Conservation (phyloP, 2,329 filamentous ascomycete genomes). For the Polychaeton citri region DNA sequence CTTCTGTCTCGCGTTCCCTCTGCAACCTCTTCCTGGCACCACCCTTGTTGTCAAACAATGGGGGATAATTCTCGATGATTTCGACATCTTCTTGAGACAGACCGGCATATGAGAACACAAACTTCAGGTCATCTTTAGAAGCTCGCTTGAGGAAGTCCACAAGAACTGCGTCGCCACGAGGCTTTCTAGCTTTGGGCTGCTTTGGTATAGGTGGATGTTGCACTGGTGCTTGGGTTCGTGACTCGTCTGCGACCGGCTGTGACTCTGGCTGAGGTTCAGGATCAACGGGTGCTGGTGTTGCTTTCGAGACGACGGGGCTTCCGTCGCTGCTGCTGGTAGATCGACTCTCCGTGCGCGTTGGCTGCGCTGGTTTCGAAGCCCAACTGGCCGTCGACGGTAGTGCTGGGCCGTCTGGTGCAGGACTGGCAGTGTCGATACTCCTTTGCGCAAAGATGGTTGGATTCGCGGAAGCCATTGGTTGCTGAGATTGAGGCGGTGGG, state of each 20-base stretch:
- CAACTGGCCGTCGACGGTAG: slow-evolving; percentile 87
- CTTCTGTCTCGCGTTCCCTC: slow-evolving; percentile 45
- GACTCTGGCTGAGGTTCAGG: slow-evolving; percentile 16
- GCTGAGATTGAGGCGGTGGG: slow-evolving; percentile 37
- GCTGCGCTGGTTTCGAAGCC: slow-evolving; percentile 57
- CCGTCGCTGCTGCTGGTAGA: slow-evolving; percentile 69
- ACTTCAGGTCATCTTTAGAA: slow-evolving; percentile 34
- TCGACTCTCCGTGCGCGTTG: slow-evolving; percentile 60
- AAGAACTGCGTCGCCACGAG: slow-evolving; percentile 8
- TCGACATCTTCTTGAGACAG: slow-evolving; percentile 36
- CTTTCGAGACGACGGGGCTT: slow-evolving; percentile 53
- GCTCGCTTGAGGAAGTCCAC: slow-evolving; percentile 27
- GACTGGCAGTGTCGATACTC: slow-evolving; percentile 16
- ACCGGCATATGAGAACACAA: slow-evolving; percentile 37
- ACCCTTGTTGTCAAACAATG: slow-evolving; percentile 69
- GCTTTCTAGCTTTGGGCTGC: slow-evolving; percentile 5
- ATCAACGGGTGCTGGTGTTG: slow-evolving; percentile 14
- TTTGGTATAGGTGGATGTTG: slow-evolving; percentile 4
- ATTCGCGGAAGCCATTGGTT: slow-evolving; percentile 35
- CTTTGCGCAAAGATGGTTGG: slow-evolving; percentile 51
- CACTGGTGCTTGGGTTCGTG: slow-evolving; percentile 1
- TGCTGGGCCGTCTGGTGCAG: slow-evolving; percentile 62
- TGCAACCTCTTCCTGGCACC: slow-evolving; percentile 69
- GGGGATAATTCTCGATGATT: slow-evolving; percentile 49
- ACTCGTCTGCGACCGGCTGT: slow-evolving; percentile 5